phyloP scores from a whole-genome alignment of 495 filamentous ascomycete genomes.

The Parathielavia appendiculata region DNA sequence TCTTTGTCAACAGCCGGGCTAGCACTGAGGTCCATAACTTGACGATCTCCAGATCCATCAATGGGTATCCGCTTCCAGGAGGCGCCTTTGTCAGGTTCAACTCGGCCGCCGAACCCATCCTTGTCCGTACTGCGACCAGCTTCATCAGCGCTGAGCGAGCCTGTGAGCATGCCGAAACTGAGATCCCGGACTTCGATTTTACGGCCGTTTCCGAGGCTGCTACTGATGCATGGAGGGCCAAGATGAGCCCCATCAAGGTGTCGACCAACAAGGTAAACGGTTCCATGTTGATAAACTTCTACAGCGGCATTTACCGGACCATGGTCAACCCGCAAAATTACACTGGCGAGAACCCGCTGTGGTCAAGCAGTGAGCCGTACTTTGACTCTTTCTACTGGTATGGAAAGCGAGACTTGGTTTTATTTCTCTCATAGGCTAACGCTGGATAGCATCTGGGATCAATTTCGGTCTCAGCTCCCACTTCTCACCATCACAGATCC shows the following conservation, averaged over 20 bases:
- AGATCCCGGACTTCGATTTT: slow-evolving; percentile 66
- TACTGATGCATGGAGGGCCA: slow-evolving; percentile 55
- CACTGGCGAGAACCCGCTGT: slow-evolving; percentile 72
- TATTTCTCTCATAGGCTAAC: neutral
- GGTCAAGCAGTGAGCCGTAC: slow-evolving; percentile 67
- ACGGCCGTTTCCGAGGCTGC: slow-evolving; percentile 48
- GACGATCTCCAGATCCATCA: slow-evolving; percentile 54
- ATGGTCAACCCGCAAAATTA: slow-evolving; percentile 74
- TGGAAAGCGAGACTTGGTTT: slow-evolving; percentile 23
- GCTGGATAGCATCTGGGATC: slow-evolving; percentile 56
- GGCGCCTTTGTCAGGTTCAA: slow-evolving; percentile 53
- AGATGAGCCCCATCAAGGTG: slow-evolving; percentile 56
- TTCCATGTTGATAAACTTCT: slow-evolving; percentile 58
- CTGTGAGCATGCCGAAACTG: slow-evolving; percentile 60
- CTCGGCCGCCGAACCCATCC: slow-evolving; percentile 42
- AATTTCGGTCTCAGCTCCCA: slow-evolving; percentile 65
- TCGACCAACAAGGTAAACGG: slow-evolving; percentile 50
- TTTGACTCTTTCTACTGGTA: slow-evolving; percentile 77
- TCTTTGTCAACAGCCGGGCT: slow-evolving; percentile 57
- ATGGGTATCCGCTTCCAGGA: slow-evolving; percentile 60
- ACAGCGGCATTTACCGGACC: slow-evolving; percentile 65
- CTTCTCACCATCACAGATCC: slow-evolving; percentile 68
- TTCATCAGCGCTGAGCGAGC: slow-evolving; percentile 63
- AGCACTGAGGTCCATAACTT: slow-evolving; percentile 50
- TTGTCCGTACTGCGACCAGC: slow-evolving; percentile 63